Base-by-base conservation (phyloP, 768 basidiomycete genomes). In the Clavulina sp. region DNA sequence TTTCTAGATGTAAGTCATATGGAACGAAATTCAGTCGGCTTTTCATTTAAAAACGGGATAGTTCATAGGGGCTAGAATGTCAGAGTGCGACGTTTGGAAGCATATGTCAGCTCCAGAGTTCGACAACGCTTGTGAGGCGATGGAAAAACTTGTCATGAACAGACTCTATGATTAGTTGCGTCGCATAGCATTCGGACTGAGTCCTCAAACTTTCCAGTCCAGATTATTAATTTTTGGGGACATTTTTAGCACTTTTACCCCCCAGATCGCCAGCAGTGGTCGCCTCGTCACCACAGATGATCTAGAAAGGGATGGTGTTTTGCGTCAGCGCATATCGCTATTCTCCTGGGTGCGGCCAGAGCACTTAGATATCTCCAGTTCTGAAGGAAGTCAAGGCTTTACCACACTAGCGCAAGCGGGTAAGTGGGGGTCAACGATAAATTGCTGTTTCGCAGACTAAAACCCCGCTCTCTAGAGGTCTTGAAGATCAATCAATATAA, bases 61-160 rank as follows among this genome's bases (percentile, higher is more conserved):
- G 85, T 99, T 99, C 63, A 96, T 99, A 59, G 70, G 82, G 0
- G 70, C 66, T 31, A 84, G 84, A 62, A 99, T 99, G 95, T 71
- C 81, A 21, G 77, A 78, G 53, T 73, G 73, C 28, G 88, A 91
- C 21, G 68, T 83, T 19, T 96, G 91, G 92, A 77, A 76, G 60
- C 77, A 78, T 53, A 75, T 75, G 1, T 72, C 79, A 2, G 80
- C 87, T 21, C 67, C 69, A 4, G 91, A 97, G 64, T 96, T 99
- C 57, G 95, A 97, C 50, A 92, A 93, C 59, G 88, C 91, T 0
- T 76, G 89, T 70, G 95, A 99, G 66, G 92, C 91, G 49, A 96
- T 97, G 88, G 95, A 99, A 72, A 99, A 99, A 65, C 75, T 99
- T 4, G 95, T 99, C 58, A 97, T 99, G 95, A 99, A 97, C 60